Evolutionary conservation across 176 grass and related monocot species (phyloP).

Genomic region (Dactylis glomerata): DNA sequence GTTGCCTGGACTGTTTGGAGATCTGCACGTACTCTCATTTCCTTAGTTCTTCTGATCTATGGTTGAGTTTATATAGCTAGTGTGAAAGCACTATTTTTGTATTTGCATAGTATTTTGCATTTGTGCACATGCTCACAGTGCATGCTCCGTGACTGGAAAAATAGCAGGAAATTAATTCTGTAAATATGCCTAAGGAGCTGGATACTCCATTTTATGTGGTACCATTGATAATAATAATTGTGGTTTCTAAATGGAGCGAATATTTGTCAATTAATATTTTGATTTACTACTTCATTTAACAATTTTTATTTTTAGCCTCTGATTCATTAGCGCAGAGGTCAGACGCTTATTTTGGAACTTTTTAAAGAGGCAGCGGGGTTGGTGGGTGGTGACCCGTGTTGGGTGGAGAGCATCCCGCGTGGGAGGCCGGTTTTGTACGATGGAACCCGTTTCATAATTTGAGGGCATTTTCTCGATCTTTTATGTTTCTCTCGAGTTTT

Average conservation of each 20-base stretch:
- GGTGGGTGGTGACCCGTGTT: not conserved
- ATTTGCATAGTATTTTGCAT: not conserved
- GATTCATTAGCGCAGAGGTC: not conserved
- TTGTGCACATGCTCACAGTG: not conserved
- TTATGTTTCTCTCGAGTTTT: not conserved
- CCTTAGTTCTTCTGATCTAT: not conserved
- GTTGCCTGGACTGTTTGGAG: not conserved
- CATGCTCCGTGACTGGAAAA: not conserved
- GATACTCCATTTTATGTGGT: not conserved
- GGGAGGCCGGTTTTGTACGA: not conserved
- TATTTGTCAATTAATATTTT: not conserved
- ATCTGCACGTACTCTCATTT: not conserved
- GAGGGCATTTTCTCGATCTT: not conserved
- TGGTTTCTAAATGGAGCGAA: not conserved
- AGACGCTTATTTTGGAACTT: not conserved
- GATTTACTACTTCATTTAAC: not conserved
- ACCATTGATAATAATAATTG: not conserved
- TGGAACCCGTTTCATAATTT: not conserved
- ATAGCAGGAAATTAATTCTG: not conserved
- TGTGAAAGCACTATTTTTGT: not conserved
- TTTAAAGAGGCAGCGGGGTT: not conserved
- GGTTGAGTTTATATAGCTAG: not conserved
- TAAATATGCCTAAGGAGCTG: not conserved
- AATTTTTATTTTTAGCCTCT: not conserved
- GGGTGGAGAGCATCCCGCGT: not conserved